Evolutionary conservation across 257 asterid species (phyloP).

Genomic region (Rehmannia glutinosa): DNA sequence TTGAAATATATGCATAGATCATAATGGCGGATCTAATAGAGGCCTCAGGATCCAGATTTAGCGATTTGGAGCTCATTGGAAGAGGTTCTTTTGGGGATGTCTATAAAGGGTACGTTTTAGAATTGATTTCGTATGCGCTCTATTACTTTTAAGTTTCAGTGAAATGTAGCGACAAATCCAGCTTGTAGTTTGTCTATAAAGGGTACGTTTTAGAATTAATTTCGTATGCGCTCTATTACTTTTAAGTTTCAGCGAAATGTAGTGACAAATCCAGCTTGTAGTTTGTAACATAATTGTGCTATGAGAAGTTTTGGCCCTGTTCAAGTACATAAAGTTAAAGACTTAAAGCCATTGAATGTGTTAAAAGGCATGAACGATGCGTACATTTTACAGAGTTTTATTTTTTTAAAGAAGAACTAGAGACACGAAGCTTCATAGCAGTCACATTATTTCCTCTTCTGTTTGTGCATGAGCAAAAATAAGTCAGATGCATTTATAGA

Average conservation of each 20-base stretch:
- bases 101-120: conserved; percentile 71
- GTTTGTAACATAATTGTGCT: too few relatives aligned
- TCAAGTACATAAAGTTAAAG: too few relatives aligned
- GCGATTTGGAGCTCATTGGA: conserved; percentile 87
- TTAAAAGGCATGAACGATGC: background rate
- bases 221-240: background rate
- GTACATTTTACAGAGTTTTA: background rate
- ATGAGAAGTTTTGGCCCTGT: too few relatives aligned
- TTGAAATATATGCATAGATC: conserved; percentile 45
- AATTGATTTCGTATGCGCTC: background rate
- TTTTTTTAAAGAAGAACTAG: background rate
- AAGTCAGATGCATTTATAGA: too few relatives aligned
- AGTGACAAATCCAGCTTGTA: too few relatives aligned
- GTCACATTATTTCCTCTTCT: background rate
- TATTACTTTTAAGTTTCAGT: conserved; percentile 3
- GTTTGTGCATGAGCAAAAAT: too few relatives aligned
- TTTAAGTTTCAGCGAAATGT: background rate
- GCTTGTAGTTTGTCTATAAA: conserved; percentile 89
- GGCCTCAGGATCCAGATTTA: conserved; percentile 84
- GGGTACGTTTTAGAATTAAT: conserved; percentile 44
- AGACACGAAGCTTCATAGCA: background rate
- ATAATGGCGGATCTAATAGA: conserved; percentile 71
- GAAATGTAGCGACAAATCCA: too few relatives aligned
- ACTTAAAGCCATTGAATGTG: background rate
- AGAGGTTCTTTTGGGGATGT: conserved; percentile 99